Conservation (phyloP, 2,329 filamentous ascomycete genomes). For the Diaporthe batatas region DNA sequence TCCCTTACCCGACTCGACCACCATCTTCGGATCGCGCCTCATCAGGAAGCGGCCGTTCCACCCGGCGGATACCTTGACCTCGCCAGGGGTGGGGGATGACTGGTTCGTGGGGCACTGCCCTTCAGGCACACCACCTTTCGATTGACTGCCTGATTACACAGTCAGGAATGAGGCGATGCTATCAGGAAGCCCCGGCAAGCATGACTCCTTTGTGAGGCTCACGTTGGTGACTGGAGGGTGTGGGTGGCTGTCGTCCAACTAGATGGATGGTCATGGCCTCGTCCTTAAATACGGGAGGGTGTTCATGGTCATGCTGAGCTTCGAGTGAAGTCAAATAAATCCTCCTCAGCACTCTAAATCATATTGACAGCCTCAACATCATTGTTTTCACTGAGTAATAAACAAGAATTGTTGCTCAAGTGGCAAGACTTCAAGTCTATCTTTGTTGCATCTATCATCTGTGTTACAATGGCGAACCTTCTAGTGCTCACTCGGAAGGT, state of each 20-base stretch:
- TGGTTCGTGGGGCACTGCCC: constrained; percentile 33
- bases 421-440: not conserved
- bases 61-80: constrained; percentile 26
- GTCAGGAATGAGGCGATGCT: constrained; percentile 39
- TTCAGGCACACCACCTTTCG: constrained; percentile 34
- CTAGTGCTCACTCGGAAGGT: constrained; percentile 24
- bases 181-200: constrained; percentile 16
- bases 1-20: constrained; percentile 7
- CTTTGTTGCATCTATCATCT: not conserved
- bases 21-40: constrained; percentile 31
- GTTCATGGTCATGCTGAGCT: constrained; percentile 26
- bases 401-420: constrained; percentile 14
- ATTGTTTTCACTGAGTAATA: not conserved
- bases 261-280: constrained; percentile 4
- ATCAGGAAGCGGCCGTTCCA: constrained; percentile 28
- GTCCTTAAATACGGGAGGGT: constrained; percentile 29
- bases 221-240: constrained; percentile 3
- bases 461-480: constrained; percentile 24
- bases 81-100: constrained; percentile 19
- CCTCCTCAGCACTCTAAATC: constrained; percentile 20
- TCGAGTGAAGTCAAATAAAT: constrained; percentile 28
- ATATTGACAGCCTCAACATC: constrained; percentile 6
- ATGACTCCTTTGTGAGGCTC: constrained; percentile 36
- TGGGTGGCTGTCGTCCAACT: constrained; percentile 12
- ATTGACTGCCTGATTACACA: constrained; percentile 30